Evolutionary conservation across 129 eudicot species (phyloP), one percentile per base, ranked within the genome.

Genomic region (Flaveria trinervia): DNA sequence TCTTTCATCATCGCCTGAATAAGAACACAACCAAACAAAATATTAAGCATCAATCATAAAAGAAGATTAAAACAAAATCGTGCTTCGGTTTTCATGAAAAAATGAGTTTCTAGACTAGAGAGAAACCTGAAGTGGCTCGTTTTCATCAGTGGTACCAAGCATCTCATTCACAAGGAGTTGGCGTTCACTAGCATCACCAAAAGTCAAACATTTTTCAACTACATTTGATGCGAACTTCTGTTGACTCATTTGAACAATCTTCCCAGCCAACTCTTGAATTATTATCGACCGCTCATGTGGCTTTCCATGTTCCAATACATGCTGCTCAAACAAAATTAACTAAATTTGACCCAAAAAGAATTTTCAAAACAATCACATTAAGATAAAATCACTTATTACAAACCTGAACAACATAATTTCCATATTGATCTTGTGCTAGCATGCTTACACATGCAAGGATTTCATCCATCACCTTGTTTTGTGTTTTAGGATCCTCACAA

Each of bases 1-100:
- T 93, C 98, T 82, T 93, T 93, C 98, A 93, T 90, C 98, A 93
- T 93, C 41, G 97, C 98, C 98, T 93, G 81, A 55, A 59, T 54
- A 77, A 23, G 13, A 6, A 43, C 1, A n/a, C 10, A 62, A 28
- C 41, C 20, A 28, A 62, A 4, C 8, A 55, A 71, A 41, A 72
- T 26, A 39, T 26, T 33, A 50, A 4, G 1, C 56, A 36, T 46
- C 10, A 55, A 61, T 61, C 65, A 17, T 20, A 14, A 30, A 48
- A 30, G 4, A 0, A 46, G 60, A 17, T 10, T 14, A 46, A 33
- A 59, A 25, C 0, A 1, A 0, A 20, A 14, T 44, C 2, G 49
- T 45, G 3, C 0, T 45, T 45, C 49, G 14, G 49, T 0, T 45
- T 45, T 45, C 7, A 11, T 45, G 49, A 2, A 8, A 45, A 11